Percentiles rank a stretch among this genome's conserved stretches.
phyloP scores from a whole-genome alignment of 345 rosid genomes.

The Theobroma cacao region DNA sequence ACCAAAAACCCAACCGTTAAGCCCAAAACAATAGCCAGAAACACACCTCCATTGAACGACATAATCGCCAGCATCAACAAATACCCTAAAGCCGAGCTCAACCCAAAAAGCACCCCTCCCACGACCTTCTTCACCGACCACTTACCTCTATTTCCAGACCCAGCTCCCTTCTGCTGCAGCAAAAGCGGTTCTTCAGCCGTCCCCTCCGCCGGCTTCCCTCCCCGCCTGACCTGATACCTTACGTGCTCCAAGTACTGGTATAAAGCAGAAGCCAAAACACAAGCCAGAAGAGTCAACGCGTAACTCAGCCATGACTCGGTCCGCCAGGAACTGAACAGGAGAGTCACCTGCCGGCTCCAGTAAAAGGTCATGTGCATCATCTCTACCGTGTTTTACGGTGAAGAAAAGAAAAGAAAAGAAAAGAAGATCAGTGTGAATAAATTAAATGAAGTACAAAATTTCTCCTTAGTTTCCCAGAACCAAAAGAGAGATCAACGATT shows the following conservation, averaged over 20 bases:
- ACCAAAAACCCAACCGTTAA: slow-evolving; percentile 53
- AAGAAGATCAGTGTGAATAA: no score
- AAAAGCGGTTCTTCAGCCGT: slow-evolving; percentile 39
- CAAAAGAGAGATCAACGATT: background rate
- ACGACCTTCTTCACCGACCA: slow-evolving; percentile 26
- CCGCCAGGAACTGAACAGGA: slow-evolving; percentile 68
- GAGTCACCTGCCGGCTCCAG: slow-evolving; percentile 74
- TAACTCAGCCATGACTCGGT: slow-evolving; percentile 68
- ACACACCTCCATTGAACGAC: slow-evolving; percentile 93
- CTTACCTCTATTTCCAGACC: background rate
- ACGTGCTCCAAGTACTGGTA: slow-evolving; percentile 61
- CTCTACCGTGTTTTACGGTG: background rate
- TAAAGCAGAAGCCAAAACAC: slow-evolving; percentile 57
- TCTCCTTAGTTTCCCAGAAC: background rate
- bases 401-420: no score
- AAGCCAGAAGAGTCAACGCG: slow-evolving; percentile 63
- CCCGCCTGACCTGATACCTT: slow-evolving; percentile 36
- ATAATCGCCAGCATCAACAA: slow-evolving; percentile 80
- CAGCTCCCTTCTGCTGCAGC: slow-evolving; percentile 13
- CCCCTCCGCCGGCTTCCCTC: slow-evolving; percentile 5
- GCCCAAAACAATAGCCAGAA: slow-evolving; percentile 68
- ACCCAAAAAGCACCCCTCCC: slow-evolving; percentile 46
- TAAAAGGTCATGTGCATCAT: slow-evolving; percentile 99
- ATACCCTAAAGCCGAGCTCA: slow-evolving; percentile 74
- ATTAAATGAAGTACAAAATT: background rate